phyloP scores from a whole-genome alignment of 169 alveolate genomes.

The Plasmodium billcollinsi region DNA sequence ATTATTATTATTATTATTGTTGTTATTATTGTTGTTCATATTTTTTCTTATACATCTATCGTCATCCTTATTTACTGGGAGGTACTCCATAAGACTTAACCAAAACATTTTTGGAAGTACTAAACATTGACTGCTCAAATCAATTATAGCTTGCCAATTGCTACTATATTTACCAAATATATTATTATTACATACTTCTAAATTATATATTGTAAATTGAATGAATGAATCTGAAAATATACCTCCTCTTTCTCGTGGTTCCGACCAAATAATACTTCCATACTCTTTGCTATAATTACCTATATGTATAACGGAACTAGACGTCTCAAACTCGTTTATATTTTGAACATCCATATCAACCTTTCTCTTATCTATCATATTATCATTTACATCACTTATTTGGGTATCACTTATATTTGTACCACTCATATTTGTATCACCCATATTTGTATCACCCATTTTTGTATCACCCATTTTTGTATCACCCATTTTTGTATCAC shows the following conservation, averaged over 20 bases:
- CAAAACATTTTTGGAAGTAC: conserved; percentile 85
- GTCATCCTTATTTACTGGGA: conserved; percentile 80
- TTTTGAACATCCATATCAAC: neutral
- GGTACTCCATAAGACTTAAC: conserved; percentile 84
- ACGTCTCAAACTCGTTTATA: neutral
- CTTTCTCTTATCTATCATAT: neutral
- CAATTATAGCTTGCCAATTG: conserved; percentile 84
- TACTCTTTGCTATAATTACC: conserved; percentile 72
- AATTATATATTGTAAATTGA: conserved; percentile 82
- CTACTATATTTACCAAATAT: conserved; percentile 83
- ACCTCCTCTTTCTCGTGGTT: conserved; percentile 85
- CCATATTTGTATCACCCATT: neutral
- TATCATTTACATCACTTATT: neutral
- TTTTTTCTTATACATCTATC: conserved; percentile 53
- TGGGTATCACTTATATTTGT: neutral
- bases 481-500: neutral
- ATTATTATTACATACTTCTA: conserved; percentile 80
- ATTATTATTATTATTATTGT: neutral
- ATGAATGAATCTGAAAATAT: conserved; percentile 81
- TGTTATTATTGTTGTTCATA: neutral
- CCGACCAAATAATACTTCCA: conserved; percentile 80
- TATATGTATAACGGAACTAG: conserved; percentile 42
- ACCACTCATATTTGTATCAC: neutral
- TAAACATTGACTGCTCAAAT: conserved; percentile 81
- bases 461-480: neutral